phyloP scores from a whole-genome alignment of 768 basidiomycete genomes.

The Boletus sp. region DNA sequence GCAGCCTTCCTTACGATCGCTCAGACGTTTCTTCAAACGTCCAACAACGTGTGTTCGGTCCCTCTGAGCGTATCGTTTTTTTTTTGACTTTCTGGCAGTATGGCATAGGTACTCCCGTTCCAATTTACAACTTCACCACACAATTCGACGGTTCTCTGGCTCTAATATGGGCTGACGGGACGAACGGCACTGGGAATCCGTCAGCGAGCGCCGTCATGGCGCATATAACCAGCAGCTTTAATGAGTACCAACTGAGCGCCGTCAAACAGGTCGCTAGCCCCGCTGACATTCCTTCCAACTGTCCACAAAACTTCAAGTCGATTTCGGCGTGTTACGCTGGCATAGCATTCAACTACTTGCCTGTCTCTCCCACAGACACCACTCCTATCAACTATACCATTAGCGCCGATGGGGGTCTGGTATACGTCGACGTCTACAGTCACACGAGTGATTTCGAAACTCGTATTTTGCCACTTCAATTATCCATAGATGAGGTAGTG shows the following conservation, averaged over 20 bases:
- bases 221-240: conserved; percentile 54
- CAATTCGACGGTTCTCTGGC: conserved; percentile 52
- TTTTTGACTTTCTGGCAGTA: conserved; percentile 38
- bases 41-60: conserved; percentile 50
- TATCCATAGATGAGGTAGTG: conserved; percentile 69
- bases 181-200: conserved; percentile 53
- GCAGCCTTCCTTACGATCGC: conserved; percentile 60
- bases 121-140: conserved; percentile 45
- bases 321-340: conserved; percentile 71
- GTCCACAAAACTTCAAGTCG: conserved; percentile 72
- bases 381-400: conserved; percentile 65
- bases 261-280: conserved; percentile 50
- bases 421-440: conserved; percentile 59
- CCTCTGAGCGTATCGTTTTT: not conserved
- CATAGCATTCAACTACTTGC: conserved; percentile 59
- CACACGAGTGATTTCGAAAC: conserved; percentile 70
- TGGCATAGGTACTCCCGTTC: conserved; percentile 58
- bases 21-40: conserved; percentile 55
- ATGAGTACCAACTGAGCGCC: conserved; percentile 41
- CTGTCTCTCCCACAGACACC: conserved; percentile 33
- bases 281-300: conserved; percentile 50
- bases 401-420: conserved; percentile 63
- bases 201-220: conserved; percentile 60
- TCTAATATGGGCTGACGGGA: conserved; percentile 69
- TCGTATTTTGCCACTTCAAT: conserved; percentile 69